Base-by-base conservation (phyloP, 768 basidiomycete species). In the Pulveroboletus sp. region DNA sequence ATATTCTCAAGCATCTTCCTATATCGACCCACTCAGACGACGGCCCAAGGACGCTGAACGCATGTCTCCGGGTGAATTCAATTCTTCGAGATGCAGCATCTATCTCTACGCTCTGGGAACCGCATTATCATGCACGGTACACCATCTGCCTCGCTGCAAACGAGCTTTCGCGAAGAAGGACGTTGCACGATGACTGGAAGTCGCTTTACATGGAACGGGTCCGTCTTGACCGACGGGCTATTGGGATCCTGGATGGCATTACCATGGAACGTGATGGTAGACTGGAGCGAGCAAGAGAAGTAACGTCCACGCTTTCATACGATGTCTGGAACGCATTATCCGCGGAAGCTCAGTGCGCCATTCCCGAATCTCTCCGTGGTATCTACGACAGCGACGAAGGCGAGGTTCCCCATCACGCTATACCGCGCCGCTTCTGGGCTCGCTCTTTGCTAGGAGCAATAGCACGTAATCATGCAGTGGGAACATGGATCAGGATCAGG, bases 291-390 rank as follows among this genome's bases (percentile, higher is more conserved):
- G 77, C 76, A 14, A 60, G 68, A 37, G 61, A 65, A 31, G 51
- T 82, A 12, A 66, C 60, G 20, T 60, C 69, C n/a, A 63, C 63
- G 34, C 63, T 75, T 55, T 71, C 71, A 11, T 73, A 78, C 52
- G 83, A 84, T 51, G 72, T 76, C 32, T 84, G 79, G 79, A 77
- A 83, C 57, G 74, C 62, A 16, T 59, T 84, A 46, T 69, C 75
- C 17, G 54, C 71, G 13, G 73, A 76, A 55, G 59, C 68, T 24
- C 57, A 63, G 19, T 65, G 68, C 16, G 60, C 73, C 20, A 43
- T 75, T 29, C 73, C 76, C 0, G 48, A 55, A 29, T 54, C 58
- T 40, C 63, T 73, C 43, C 43, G 49, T 40, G 57, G 50, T 26
- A 16, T 62, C 58, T 22, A 41, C 24, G 49, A 60, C 17, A 36